These are phyloP conservation scores for Pichia sp. DNA, from an alignment of 1,139 yeast genomes.

Conservation along the genomic window DNA sequence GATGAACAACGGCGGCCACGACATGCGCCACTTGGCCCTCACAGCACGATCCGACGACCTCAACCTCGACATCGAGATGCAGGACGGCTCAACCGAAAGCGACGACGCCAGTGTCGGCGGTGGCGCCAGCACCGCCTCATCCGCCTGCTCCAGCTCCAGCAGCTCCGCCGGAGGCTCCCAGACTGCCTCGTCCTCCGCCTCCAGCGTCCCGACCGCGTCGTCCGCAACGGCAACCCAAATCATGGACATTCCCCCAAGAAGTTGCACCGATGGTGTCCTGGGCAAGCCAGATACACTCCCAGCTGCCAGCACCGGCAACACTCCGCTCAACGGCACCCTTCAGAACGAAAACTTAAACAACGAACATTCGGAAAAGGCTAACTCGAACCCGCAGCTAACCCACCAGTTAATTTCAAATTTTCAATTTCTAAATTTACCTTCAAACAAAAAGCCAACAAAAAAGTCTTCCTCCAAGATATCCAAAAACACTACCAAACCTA, in stretches of 20 bases:
- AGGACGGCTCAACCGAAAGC: not conserved
- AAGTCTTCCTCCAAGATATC: not conserved
- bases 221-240: not conserved
- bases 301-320: not conserved
- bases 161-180: not conserved
- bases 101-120: not conserved
- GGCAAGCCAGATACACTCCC: no score
- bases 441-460: not conserved
- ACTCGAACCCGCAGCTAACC: not conserved
- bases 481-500: not conserved
- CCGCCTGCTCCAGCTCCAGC: not conserved
- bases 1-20: not conserved
- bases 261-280: no score
- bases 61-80: not conserved
- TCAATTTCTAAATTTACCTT: constrained; percentile 7
- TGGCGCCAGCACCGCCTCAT: not conserved
- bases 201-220: not conserved
- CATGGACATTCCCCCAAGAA: no score
- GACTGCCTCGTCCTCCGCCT: not conserved
- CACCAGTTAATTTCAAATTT: constrained; percentile 4
- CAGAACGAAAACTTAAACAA: no score
- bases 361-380: not conserved
- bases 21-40: not conserved
- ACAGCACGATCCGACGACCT: not conserved
- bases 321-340: not conserved